Evolutionary conservation across 495 filamentous ascomycete genomes (phyloP).

Genomic region (Neurospora sp.): DNA sequence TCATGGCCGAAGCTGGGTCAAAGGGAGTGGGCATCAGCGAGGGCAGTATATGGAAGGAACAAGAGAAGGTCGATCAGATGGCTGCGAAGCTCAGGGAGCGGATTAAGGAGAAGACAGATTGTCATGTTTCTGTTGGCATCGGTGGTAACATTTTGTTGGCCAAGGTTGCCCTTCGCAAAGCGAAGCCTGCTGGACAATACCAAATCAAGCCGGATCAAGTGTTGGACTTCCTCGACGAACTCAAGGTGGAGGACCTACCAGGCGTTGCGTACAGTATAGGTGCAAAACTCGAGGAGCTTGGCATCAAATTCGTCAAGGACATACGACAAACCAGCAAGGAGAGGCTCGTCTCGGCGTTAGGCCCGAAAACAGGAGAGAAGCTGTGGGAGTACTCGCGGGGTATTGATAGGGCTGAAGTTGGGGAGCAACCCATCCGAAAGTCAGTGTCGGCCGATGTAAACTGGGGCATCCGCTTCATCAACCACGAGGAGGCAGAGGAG

Average conservation of each 20-base stretch:
- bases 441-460: constrained; percentile 95
- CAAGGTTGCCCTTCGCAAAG: constrained; percentile 81
- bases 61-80: constrained; percentile 68
- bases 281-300: constrained; percentile 77
- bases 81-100: constrained; percentile 53
- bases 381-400: constrained; percentile 86
- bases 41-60: constrained; percentile 69
- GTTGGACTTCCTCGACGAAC: constrained; percentile 60
- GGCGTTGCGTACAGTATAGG: constrained; percentile 83
- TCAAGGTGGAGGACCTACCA: constrained; percentile 71
- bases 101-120: constrained; percentile 65
- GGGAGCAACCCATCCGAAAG: constrained; percentile 68
- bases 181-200: constrained; percentile 90
- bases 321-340: constrained; percentile 67
- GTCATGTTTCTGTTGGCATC: constrained; percentile 89
- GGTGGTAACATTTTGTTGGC: constrained; percentile 84
- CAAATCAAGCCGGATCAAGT: constrained; percentile 74
- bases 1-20: constrained; percentile 56
- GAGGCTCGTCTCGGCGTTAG: constrained; percentile 57
- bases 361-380: constrained; percentile 87
- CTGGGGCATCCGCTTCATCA: constrained; percentile 94
- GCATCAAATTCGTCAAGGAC: constrained; percentile 71
- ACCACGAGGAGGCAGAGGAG: constrained; percentile 78
- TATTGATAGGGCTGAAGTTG: constrained; percentile 79
- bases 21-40: constrained; percentile 59